Evolutionary conservation across 75 land plant species (phyloP).

Genomic region (Sequoiadendron giganteum): DNA sequence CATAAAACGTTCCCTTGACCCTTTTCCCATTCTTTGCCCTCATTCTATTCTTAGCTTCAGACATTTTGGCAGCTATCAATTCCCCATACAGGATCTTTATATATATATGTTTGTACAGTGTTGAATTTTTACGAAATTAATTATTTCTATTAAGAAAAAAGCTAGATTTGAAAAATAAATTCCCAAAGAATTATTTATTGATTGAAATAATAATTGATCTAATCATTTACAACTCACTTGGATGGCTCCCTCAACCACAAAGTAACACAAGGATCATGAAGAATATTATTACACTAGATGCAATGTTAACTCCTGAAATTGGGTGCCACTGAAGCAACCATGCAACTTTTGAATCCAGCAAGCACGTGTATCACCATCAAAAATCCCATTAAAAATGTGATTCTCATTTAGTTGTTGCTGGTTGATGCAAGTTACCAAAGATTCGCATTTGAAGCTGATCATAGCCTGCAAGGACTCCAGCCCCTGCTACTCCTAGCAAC

Average conservation of each 20-base stretch:
- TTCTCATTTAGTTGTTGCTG: not conserved
- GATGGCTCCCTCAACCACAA: not conserved
- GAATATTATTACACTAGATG: not conserved
- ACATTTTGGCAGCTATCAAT: not conserved
- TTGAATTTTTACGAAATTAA: not conserved
- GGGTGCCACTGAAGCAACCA: not conserved
- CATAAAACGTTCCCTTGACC: not conserved
- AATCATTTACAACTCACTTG: not conserved
- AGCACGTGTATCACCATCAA: not conserved
- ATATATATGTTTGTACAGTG: not conserved
- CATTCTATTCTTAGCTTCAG: not conserved
- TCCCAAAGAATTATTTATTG: not conserved
- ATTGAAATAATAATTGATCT: not conserved
- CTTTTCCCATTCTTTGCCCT: not conserved
- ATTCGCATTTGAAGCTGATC: slow-evolving; percentile 46
- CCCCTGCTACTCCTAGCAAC: slow-evolving; percentile 77
- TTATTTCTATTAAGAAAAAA: not conserved
- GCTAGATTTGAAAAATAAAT: not conserved
- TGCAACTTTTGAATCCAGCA: not conserved
- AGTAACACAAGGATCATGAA: not conserved
- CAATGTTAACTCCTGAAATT: not conserved
- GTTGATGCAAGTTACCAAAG: not conserved
- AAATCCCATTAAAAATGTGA: not conserved
- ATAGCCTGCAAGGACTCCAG: slow-evolving; percentile 84
- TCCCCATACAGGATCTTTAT: not conserved